These are phyloP conservation scores for Diaporthe helianthi DNA, from an alignment of 2,329 filamentous ascomycete genomes.

Conservation along the genomic window DNA sequence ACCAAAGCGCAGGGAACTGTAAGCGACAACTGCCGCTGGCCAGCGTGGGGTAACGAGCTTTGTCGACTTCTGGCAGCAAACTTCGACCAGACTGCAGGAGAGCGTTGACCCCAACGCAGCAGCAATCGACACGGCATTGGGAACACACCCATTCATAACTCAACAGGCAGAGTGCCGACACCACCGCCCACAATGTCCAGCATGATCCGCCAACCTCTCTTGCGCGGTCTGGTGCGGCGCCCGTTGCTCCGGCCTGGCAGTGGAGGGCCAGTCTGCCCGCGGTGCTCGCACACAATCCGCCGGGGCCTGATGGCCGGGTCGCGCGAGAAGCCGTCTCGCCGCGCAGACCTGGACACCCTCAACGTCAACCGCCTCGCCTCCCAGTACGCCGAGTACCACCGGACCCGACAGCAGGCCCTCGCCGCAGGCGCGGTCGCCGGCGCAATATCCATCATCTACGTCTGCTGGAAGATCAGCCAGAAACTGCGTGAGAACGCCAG, in stretches of 20 bases:
- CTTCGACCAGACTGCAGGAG: background rate
- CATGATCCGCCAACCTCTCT: constrained; percentile 43
- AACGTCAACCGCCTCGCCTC: constrained; percentile 57
- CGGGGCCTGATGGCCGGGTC: constrained; percentile 47
- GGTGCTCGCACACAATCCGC: constrained; percentile 34
- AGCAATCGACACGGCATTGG: background rate
- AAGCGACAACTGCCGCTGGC: background rate
- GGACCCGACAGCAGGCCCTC: constrained; percentile 59
- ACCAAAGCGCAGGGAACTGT: background rate
- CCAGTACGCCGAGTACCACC: constrained; percentile 57
- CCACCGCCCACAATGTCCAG: constrained; percentile 8
- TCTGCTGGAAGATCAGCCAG: constrained; percentile 58
- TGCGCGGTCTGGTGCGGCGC: constrained; percentile 39
- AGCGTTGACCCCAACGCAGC: background rate
- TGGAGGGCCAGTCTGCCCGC: constrained; percentile 6
- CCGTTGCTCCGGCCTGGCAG: constrained; percentile 24
- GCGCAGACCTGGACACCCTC: constrained; percentile 54
- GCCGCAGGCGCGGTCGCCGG: constrained; percentile 58
- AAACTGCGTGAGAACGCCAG: constrained; percentile 39
- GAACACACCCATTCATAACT: background rate
- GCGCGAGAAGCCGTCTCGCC: constrained; percentile 34
- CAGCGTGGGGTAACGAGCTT: background rate
- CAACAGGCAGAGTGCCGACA: background rate
- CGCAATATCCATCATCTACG: constrained; percentile 57
- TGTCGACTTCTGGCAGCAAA: background rate